phyloP scores from a whole-genome alignment of 495 filamentous ascomycete genomes.

The Hyaloscypha finlandica region DNA sequence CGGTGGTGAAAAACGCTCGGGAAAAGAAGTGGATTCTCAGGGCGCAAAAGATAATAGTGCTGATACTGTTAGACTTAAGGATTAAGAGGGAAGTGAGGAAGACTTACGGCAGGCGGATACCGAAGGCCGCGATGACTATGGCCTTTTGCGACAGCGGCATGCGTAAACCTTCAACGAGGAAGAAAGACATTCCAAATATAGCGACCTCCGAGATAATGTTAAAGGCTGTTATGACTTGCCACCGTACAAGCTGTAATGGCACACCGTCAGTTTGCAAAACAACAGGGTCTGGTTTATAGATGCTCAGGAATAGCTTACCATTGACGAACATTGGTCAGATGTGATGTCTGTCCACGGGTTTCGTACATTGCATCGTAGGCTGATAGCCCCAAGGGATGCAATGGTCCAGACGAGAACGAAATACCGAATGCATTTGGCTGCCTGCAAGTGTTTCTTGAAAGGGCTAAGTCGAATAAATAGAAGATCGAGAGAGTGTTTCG shows the following conservation, averaged over 20 bases:
- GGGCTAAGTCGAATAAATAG: slow-evolving; percentile 9
- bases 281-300: too few relatives aligned
- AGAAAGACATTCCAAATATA: slow-evolving; percentile 41
- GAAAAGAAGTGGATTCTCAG: slow-evolving; percentile 13
- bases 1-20: slow-evolving; percentile 11
- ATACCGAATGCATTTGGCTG: neutral
- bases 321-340: slow-evolving; percentile 37
- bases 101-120: slow-evolving; percentile 16
- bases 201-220: slow-evolving; percentile 45
- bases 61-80: slow-evolving; percentile 2
- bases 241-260: slow-evolving; percentile 38
- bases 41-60: slow-evolving; percentile 12
- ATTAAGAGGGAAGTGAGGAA: neutral
- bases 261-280: neutral
- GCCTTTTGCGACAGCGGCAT: slow-evolving; percentile 44
- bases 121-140: slow-evolving; percentile 46
- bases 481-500: slow-evolving; percentile 10
- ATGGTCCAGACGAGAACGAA: slow-evolving; percentile 34
- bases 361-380: slow-evolving; percentile 1
- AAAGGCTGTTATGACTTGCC: slow-evolving; percentile 45
- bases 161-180: slow-evolving; percentile 43
- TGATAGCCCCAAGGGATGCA: slow-evolving; percentile 26
- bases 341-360: slow-evolving; percentile 41
- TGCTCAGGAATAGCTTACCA: slow-evolving; percentile 33
- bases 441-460: neutral